phyloP scores from a whole-genome alignment of 1,284 basidiomycete species.

The Boletus semigastroideus region DNA sequence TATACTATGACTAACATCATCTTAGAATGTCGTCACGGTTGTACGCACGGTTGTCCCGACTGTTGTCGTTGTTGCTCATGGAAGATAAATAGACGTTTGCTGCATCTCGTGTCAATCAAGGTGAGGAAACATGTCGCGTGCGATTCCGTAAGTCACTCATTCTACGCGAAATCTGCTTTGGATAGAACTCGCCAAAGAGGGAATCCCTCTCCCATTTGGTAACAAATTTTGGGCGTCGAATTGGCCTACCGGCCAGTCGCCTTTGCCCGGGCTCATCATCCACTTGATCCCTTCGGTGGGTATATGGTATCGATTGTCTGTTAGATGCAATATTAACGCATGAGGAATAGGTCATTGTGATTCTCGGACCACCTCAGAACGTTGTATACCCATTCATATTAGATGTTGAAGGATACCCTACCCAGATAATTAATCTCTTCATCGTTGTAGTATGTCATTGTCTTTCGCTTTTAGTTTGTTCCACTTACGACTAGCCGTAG shows the following conservation, averaged over 20 bases:
- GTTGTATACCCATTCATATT: conserved; percentile 46
- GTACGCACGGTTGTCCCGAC: conserved; percentile 16
- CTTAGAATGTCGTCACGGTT: conserved; percentile 37
- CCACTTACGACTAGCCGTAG: conserved; percentile 21
- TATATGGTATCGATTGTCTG: not conserved
- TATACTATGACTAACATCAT: conserved; percentile 4
- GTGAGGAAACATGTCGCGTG: conserved; percentile 13
- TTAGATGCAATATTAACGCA: not conserved
- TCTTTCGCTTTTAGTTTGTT: no score
- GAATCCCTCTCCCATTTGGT: conserved; percentile 40
- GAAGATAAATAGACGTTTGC: conserved; percentile 40
- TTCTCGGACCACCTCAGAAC: conserved; percentile 53
- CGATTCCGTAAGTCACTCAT: no score
- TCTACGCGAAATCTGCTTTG: conserved; percentile 1
- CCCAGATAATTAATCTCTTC: conserved; percentile 54
- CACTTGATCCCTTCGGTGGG: conserved; percentile 36
- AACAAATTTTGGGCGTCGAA: conserved; percentile 42
- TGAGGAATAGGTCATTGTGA: conserved; percentile 43
- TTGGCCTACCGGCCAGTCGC: conserved; percentile 39
- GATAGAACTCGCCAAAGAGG: conserved; percentile 43
- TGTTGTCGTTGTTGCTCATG: not conserved
- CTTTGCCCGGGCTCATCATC: conserved; percentile 39
- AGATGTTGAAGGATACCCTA: conserved; percentile 57
- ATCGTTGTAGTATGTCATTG: conserved; percentile 44
- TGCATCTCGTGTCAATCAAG: conserved; percentile 47